phyloP scores from a whole-genome alignment of 2,329 filamentous ascomycete species.

The Colletotrichum australisinense region DNA sequence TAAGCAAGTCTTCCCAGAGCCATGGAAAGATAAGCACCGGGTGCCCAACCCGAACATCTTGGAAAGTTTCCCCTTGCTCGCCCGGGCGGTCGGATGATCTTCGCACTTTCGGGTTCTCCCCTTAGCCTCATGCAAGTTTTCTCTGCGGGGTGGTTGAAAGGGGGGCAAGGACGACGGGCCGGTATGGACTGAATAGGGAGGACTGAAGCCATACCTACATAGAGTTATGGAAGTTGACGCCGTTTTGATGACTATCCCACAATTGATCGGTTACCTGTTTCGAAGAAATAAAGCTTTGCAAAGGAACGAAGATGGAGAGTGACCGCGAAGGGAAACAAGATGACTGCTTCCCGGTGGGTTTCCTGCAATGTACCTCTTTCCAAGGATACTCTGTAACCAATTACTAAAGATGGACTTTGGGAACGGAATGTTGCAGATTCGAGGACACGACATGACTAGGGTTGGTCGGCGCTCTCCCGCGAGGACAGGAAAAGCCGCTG shows the following conservation, averaged over 20 bases:
- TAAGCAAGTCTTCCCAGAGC: slow-evolving; percentile 1
- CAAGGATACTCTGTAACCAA: neutral
- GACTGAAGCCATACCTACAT: neutral
- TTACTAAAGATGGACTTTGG: neutral
- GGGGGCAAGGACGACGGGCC: neutral
- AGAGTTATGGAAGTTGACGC: neutral
- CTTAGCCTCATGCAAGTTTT: slow-evolving; percentile 22
- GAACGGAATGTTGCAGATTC: neutral
- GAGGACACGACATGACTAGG: neutral
- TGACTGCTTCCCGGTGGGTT: neutral
- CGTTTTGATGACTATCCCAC: neutral
- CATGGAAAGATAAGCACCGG: neutral
- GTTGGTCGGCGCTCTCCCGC: no score
- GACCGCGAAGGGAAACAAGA: neutral
- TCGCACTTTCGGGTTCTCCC: slow-evolving; percentile 17
- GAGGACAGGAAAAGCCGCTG: neutral
- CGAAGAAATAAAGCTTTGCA: neutral
- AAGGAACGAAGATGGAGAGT: neutral
- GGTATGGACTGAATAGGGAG: neutral
- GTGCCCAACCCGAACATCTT: neutral
- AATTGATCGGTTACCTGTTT: neutral
- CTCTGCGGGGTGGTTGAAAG: neutral
- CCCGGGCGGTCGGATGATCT: slow-evolving; percentile 23
- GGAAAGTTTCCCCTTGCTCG: slow-evolving; percentile 8
- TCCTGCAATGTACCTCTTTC: neutral